Evolutionary conservation across 2,329 filamentous ascomycete species (phyloP), one percentile per base, ranked within the genome.

Genomic region (Hymenoscyphus fructigenus): DNA sequence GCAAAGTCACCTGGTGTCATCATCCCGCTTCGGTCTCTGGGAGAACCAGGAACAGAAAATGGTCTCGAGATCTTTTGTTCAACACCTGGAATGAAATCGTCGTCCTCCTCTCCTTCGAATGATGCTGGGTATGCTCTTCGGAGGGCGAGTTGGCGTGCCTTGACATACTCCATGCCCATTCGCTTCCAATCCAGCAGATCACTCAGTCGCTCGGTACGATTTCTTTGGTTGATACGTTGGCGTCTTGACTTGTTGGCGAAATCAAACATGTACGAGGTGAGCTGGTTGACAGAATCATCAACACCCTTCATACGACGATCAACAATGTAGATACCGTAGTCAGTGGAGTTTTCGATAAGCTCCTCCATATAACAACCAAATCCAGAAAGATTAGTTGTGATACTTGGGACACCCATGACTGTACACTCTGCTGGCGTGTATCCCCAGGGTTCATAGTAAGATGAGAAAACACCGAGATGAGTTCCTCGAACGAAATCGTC

Each of bases 321-420:
- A 57, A 99, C 93, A 77, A 99, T 98, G 83, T 98, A 98, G 79
- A 99, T 98, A 70, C 95, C 95, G 75, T 99, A 98, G 79, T 99
- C 95, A 69, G 91, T 91, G 50, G 94, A 96, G 79, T 98, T 98
- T 80, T 98, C 94, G 70, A 99, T 98, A 71, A 98, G 81, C 79
- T 98, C 95, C 79, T 99, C 95, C 95, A 99, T 99, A 79, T 99
- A 98, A 80, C 95, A 98, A 59, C 95, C 95, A 75, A 99, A 99
- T 23, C 95, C 95, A 6, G 95, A 98, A 56, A 99, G 82, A 79
- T 99, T 99, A 32, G 94, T 98, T 12, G 95, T 98, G 79, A 99
- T 97, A 78, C 92, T 97, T 55, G 95, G 95, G 50, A 99, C 93
- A 73, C 95, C 95, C 95, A 98, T 98, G 68, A 98, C 95, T 0